Conservation (phyloP, 148 eudicot genomes). For the Silene latifolia region DNA sequence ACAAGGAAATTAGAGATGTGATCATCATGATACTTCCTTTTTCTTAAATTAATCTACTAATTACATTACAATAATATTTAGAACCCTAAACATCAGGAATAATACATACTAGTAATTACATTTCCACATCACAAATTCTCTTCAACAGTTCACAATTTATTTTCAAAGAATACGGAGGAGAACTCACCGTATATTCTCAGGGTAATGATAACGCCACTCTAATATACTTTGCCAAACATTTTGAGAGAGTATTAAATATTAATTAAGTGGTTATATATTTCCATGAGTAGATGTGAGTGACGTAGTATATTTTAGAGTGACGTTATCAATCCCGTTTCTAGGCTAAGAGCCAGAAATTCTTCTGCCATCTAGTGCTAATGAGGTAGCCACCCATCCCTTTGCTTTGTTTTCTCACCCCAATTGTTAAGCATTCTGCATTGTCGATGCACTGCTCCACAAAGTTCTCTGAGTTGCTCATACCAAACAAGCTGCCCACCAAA, state of each 20-base stretch:
- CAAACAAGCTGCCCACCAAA: conserved; percentile 53
- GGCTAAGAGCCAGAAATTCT: conserved; percentile 97
- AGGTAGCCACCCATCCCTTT: conserved; percentile 86
- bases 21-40: too few species aligned
- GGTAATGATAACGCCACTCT: too few species aligned
- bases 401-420: conserved; percentile 90
- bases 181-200: too few species aligned
- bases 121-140: background rate
- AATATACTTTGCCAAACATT: too few species aligned
- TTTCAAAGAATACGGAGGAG: too few species aligned
- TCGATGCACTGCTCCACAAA: conserved; percentile 90
- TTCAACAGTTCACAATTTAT: background rate
- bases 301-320: too few species aligned
- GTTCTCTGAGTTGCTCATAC: conserved; percentile 64
- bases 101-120: background rate
- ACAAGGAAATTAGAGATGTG: too few species aligned
- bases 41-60: too few species aligned
- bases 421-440: conserved; percentile 79
- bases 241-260: too few species aligned
- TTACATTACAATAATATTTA: background rate
- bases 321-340: too few species aligned
- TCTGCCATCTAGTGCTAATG: conserved; percentile 94
- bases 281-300: too few species aligned
- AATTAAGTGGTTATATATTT: too few species aligned
- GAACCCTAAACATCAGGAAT: background rate